Evolutionary conservation across 192 early-diverging fungal species (phyloP).

Genomic region (Mortierella claussenii): DNA sequence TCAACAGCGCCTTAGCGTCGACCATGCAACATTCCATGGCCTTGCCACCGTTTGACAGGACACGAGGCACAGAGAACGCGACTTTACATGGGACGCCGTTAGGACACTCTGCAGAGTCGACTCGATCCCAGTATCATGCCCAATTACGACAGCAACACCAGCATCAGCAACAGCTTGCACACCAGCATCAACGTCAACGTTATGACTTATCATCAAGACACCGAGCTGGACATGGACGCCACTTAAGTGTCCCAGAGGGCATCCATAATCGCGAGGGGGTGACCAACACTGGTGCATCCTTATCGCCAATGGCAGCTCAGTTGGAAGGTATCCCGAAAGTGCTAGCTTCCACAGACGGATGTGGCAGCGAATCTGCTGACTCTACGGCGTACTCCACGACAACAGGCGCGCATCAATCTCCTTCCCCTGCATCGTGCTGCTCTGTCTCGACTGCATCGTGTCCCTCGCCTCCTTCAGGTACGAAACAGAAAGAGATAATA

Average conservation of each 20-base stretch:
- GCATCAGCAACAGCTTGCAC: not conserved
- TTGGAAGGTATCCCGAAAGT: not conserved
- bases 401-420: constrained; percentile 35
- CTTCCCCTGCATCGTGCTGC: constrained; percentile 23
- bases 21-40: constrained; percentile 34
- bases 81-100: not conserved
- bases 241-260: constrained; percentile 6
- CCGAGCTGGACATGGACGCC: constrained; percentile 4
- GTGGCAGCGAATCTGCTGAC: constrained; percentile 39
- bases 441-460: constrained; percentile 17
- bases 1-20: constrained; percentile 35
- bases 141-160: constrained; percentile 20
- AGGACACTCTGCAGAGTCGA: not conserved
- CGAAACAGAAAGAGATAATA: not conserved
- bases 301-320: not conserved
- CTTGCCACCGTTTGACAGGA: constrained; percentile 4
- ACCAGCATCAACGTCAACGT: too few relatives aligned
- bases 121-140: constrained; percentile 11
- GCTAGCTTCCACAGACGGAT: constrained; percentile 10
- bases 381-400: constrained; percentile 18
- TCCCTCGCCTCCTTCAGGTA: constrained; percentile 44
- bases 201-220: not conserved
- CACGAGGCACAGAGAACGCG: constrained; percentile 2
- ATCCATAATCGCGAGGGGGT: not conserved
- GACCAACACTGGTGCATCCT: not conserved